Evolutionary conservation across 495 filamentous ascomycete species (phyloP), one percentile per base, ranked within the genome.

Genomic region (Hypoxylon cercidicola): DNA sequence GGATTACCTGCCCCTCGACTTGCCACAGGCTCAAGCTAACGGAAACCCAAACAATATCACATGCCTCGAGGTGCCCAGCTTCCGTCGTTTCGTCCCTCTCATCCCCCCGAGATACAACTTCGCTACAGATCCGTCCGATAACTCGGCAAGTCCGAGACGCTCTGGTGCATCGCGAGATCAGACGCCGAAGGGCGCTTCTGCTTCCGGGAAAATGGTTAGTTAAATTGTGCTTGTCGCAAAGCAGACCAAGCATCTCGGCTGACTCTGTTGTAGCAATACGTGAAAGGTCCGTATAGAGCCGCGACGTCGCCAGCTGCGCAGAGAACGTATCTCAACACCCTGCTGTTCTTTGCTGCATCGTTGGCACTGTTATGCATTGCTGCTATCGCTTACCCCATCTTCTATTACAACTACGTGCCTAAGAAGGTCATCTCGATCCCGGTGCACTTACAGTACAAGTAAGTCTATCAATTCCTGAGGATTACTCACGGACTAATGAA

Each of bases 321-420:
- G 52, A 86, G 86, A 67, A 85, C 88, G 18, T 94, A 96, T 70
- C 72, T 97, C 43, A 86, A 85, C 68, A 86, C 86, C n/a, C 62
- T 86, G 10, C 77, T 96, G 21, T 84, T 93, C 68, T 69, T 85
- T 49, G 69, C 78, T 21, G 82, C 88, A 1, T 85, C 83, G 11
- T 25, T 85, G 7, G 66, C 84, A 34, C 82, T 97, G 39, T 72
- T 91, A 25, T 83, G 77, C 16, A 72, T 91, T 18, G 87, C 92
- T 1, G 79, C 82, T 1, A 51, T 88, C 19, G 88, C 87, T 5
- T 97, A 97, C 72, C 77, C 82, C 15, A 68, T 90, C 8, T 95
- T 97, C 74, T 97, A 97, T 79, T 82, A 86, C 72, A 84, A 85
- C 60, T 93, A 90, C 74, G 87, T 99, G 30, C 95, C 95, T 0